A percentile compares a stretch with the other conserved stretches of the same genome.
These are phyloP conservation scores for Magnaporthiopsis incrustans DNA, from an alignment of 2,329 filamentous ascomycete genomes.

Conservation along the genomic window DNA sequence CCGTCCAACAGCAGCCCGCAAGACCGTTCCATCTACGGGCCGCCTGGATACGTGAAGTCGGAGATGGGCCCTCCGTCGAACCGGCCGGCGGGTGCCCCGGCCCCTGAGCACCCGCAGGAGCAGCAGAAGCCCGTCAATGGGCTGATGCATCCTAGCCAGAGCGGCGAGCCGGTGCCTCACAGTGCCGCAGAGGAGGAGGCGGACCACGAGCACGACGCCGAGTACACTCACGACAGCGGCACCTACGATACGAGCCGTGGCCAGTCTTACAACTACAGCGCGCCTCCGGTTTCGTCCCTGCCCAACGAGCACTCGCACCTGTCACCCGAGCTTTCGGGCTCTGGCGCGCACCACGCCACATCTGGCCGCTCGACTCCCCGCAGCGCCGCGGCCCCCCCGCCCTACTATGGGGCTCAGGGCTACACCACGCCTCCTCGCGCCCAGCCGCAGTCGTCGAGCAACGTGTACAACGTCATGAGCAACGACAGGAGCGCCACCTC, in stretches of 20 bases:
- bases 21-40: constrained; percentile 57
- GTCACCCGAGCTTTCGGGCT: constrained; percentile 74
- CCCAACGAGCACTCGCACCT: constrained; percentile 68
- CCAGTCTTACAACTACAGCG: constrained; percentile 67
- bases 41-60: constrained; percentile 66
- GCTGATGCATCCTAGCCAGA: constrained; percentile 48
- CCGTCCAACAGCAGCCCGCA: constrained; percentile 52
- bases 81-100: constrained; percentile 47
- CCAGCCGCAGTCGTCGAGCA: constrained; percentile 62
- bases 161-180: constrained; percentile 46
- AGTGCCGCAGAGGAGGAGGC: constrained; percentile 54
- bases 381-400: constrained; percentile 61
- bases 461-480: constrained; percentile 82
- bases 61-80: constrained; percentile 80
- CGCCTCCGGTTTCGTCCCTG: constrained; percentile 56
- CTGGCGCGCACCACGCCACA: constrained; percentile 68
- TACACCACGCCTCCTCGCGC: constrained; percentile 72
- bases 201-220: constrained; percentile 63
- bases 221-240: constrained; percentile 80
- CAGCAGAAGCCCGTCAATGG: constrained; percentile 60
- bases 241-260: constrained; percentile 65
- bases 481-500: constrained; percentile 56
- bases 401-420: constrained; percentile 64
- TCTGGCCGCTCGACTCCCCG: constrained; percentile 82
- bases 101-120: constrained; percentile 45